Base-by-base conservation (phyloP, 2,329 filamentous ascomycete genomes). In the Xylariaceae sp. region DNA sequence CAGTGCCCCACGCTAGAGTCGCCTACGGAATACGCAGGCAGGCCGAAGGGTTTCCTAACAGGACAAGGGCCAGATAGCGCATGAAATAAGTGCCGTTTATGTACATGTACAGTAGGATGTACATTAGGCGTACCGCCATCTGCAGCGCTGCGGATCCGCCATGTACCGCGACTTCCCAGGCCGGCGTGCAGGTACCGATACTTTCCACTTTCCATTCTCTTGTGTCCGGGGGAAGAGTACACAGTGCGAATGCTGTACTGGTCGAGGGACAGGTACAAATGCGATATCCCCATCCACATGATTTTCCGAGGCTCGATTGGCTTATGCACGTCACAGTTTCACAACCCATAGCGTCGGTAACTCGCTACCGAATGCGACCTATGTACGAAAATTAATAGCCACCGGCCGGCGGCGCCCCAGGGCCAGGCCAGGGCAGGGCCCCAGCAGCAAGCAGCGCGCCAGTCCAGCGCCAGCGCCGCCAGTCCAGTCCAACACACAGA, bases 301-400 rank as follows among this genome's bases (percentile, higher is more conserved):
- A 11, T 13, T 5, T 35, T 10, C 23, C 23, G 23, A 30, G 23
- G 23, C 23, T 62, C 44, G 57, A 39, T 55, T 53, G 10, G 57
- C 53, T 57, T 56, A 62, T 62, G 60, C 57, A 57, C 47, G 58
- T 60, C 53, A 60, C 53, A 58, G 37, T 51, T 30, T 53, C n/a
- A 42, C 55, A 37, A 53, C 53, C 61, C 61, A 42, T 53, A 57
- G 57, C 44, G 53, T 57, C 59, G 61, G 61, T 56, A 63, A 15
- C 51, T 23, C 42, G 61, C 56, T 58, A 54, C 61, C 51, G 61
- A 61, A 34, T 63, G 51, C 55, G 55, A 61, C 56, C 45, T 50
- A 60, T 53, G 35, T 56, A 45, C 42, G 42, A 30, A 30, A 30
- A 42, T 42, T 42, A 42, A 42, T 42, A 42, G 9, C 23, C 23